Percentiles rank a stretch among this genome's conserved stretches.
phyloP scores from a whole-genome alignment of 768 basidiomycete genomes.

The Lactarius evosmus region DNA sequence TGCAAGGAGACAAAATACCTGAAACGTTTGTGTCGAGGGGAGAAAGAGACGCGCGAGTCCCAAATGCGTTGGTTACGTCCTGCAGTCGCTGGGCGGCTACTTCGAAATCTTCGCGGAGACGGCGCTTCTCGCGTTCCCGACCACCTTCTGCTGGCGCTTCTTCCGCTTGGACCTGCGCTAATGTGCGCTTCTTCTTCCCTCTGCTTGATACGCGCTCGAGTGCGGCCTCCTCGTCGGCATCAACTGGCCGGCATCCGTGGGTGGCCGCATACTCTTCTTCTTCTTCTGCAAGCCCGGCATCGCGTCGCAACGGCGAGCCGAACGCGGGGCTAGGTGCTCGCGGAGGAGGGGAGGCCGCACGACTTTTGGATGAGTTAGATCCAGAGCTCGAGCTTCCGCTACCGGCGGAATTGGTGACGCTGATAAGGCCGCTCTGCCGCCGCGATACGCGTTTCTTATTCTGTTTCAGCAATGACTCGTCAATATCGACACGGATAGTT shows the following conservation, averaged over 20 bases:
- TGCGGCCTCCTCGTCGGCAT: slow-evolving; percentile 39
- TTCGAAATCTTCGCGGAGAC: slow-evolving; percentile 43
- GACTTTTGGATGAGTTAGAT: slow-evolving; percentile 31
- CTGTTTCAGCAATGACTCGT: slow-evolving; percentile 35
- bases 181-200: slow-evolving; percentile 48
- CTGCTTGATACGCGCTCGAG: slow-evolving; percentile 42
- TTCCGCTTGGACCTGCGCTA: slow-evolving; percentile 38
- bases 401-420: slow-evolving; percentile 17
- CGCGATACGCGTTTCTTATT: slow-evolving; percentile 38
- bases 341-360: slow-evolving; percentile 42
- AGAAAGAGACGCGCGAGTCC: slow-evolving; percentile 37
- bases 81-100: slow-evolving; percentile 47
- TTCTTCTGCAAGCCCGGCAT: slow-evolving; percentile 53
- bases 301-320: slow-evolving; percentile 55
- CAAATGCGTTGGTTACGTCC: slow-evolving; percentile 62
- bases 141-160: slow-evolving; percentile 34
- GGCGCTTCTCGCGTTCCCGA: slow-evolving; percentile 31
- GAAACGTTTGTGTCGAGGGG: slow-evolving; percentile 38
- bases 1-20: slow-evolving; percentile 31
- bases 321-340: slow-evolving; percentile 67
- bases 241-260: slow-evolving; percentile 35
- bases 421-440: slow-evolving; percentile 55
- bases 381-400: slow-evolving; percentile 34
- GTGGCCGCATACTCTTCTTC: slow-evolving; percentile 48
- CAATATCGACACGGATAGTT: slow-evolving; percentile 32